These are phyloP conservation scores for Ceratobasidium sp. DNA, from an alignment of 1,284 basidiomycete genomes.

Conservation along the genomic window DNA sequence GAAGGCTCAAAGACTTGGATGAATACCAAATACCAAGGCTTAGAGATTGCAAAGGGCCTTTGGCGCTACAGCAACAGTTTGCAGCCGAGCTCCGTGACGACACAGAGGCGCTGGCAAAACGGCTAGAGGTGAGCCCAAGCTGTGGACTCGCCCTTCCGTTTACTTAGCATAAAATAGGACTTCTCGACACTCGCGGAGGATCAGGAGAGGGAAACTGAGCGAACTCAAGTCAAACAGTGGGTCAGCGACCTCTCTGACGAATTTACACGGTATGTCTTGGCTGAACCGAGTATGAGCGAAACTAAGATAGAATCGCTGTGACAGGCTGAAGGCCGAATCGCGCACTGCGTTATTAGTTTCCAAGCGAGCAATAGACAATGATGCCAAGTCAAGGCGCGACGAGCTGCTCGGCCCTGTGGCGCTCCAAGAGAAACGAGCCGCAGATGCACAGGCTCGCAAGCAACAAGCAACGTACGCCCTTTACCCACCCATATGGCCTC, in stretches of 20 bases:
- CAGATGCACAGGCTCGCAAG: slow-evolving; percentile 48
- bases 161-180: slow-evolving; percentile 54
- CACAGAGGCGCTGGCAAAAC: slow-evolving; percentile 64
- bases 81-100: slow-evolving; percentile 78
- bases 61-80: slow-evolving; percentile 71
- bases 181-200: slow-evolving; percentile 72
- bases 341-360: slow-evolving; percentile 71
- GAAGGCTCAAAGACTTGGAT: slow-evolving; percentile 67
- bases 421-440: slow-evolving; percentile 57
- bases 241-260: slow-evolving; percentile 59
- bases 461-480: slow-evolving; percentile 62
- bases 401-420: slow-evolving; percentile 66
- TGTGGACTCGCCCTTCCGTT: not conserved
- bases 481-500: too few relatives aligned
- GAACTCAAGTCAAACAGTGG: slow-evolving; percentile 59
- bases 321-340: slow-evolving; percentile 66
- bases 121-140: slow-evolving; percentile 69
- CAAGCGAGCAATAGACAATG: slow-evolving; percentile 71
- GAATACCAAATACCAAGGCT: slow-evolving; percentile 79
- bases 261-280: slow-evolving; percentile 60
- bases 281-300: not conserved
- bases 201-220: slow-evolving; percentile 63
- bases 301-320: not conserved
- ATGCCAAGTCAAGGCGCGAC: slow-evolving; percentile 63
- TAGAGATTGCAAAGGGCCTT: slow-evolving; percentile 66